Base-by-base conservation (phyloP, 1,139 yeast genomes). In the Blastobotrys raffinosifermentans region DNA sequence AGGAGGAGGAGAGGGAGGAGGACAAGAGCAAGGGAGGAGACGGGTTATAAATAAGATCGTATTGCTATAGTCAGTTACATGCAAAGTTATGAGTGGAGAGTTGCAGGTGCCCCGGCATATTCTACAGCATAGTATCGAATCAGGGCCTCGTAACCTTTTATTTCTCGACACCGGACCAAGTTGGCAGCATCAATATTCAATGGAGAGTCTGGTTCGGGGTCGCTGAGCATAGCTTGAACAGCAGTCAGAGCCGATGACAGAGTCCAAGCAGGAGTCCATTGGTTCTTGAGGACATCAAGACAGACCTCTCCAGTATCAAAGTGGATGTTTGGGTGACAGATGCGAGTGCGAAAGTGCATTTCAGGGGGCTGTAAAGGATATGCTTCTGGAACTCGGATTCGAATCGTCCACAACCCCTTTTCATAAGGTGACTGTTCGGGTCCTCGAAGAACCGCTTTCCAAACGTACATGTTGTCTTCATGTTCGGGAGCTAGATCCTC, bases 211-310 rank as follows among this genome's bases (percentile, higher is more conserved):
- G 94, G 91, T 54, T 82, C 95, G 0, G 95, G 95, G 39, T 77
- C 77, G 39, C 73, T 76, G 16, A 87, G 61, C 45, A 87, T 69
- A 54, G 78, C 70, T 39, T 80, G 64, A 1, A 86, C 75, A 0
- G 95, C 94, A 20, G 76, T 70, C 33, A 84, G 67, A n/a, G 84
- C 70, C 40, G 82, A 70, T 37, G 77, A 66, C 30, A 87, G 57
- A 29, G 83, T 78, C 94, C 95, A 87, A 2, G 94, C 94, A 0
- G 96, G 96, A 0, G 91, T 74, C 96, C 96, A 87, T 44, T 72
- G 73, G 26, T 54, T 57, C 48, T 77, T 75, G 39, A 83, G 66
- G 10, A 86, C 80, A 55, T 86, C 94, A n/a, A 87, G 63, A 58
- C 96, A 87, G 3, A 85, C 80, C 47, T 81, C 91, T 0, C 95